Base-by-base conservation (phyloP, 345 rosid genomes). In the Microthlaspi erraticum region DNA sequence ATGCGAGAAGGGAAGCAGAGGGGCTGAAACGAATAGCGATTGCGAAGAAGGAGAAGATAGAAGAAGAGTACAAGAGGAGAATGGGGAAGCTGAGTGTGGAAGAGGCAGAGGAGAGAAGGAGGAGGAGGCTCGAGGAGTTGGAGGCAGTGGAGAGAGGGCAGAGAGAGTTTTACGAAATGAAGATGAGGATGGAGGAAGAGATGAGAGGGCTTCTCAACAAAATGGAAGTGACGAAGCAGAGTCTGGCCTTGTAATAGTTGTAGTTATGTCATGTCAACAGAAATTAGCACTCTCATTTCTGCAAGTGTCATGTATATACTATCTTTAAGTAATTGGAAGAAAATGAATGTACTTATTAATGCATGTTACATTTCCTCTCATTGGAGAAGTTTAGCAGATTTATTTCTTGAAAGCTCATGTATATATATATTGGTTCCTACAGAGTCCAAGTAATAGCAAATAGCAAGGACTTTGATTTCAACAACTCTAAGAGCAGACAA, bases 171-270 rank as follows among this genome's bases (percentile, higher is more conserved):
- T 84, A 77, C 43, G 77, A 78, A 39, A 84, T 91, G 97, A 94
- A 84, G 85, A 78, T 76, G 80, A 87, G 97, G 75, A 91, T 91
- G 97, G 96, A 91, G 81, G 83, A 88, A 11, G 99, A 94, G 71
- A 89, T 94, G 58, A 91, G 87, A 64, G 92, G 87, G 74, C 84
- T 91, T 12, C 73, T 91, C 53, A 49, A 81, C 81, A 89, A 85
- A 82, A 86, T 94, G 96, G 99, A 94, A 80, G 83, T 91, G 23
- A 86, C 97, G 18, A 89, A 82, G 66, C 83, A 81, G 56, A 88
- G 85, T 64, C 77, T 89, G 44, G 70, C 87, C 79, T 73, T 82
- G 77, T 87, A 82, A 89, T 41, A 41, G 13, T 19, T 49, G 60
- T 26, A 60, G 51, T 42, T 41, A 64, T 64, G 66, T 57, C 44